phyloP scores from a whole-genome alignment of 108 stramenopile genomes.

The Cyclotella sp. region DNA sequence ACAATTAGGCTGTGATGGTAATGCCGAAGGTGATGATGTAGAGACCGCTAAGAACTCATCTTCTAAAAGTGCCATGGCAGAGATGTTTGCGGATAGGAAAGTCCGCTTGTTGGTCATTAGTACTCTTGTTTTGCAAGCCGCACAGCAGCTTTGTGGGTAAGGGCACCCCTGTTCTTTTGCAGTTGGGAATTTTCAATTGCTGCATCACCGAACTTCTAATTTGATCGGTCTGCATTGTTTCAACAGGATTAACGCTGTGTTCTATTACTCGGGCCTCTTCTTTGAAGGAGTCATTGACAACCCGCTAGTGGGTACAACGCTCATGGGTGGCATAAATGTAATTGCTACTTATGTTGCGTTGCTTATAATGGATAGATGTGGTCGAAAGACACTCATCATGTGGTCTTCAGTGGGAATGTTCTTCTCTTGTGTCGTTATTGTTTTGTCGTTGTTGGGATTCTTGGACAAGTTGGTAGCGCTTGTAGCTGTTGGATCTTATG shows the following conservation, averaged over 20 bases:
- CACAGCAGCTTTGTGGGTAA: conserved; percentile 94
- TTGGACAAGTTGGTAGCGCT: conserved; percentile 77
- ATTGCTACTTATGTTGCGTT: conserved; percentile 93
- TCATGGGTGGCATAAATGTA: conserved; percentile 94
- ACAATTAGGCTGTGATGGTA: conserved; percentile 15
- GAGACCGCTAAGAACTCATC: neutral
- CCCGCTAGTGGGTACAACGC: conserved; percentile 91
- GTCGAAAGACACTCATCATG: conserved; percentile 88
- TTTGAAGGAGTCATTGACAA: conserved; percentile 93
- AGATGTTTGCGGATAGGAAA: conserved; percentile 79
- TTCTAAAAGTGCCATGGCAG: conserved; percentile 44
- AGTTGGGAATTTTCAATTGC: too few species aligned
- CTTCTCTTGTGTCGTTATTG: conserved; percentile 69
- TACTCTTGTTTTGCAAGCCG: conserved; percentile 81
- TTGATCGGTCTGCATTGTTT: neutral
- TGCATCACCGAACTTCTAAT: neutral
- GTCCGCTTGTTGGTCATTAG: conserved; percentile 78
- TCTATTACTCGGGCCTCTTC: conserved; percentile 98
- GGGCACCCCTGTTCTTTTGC: neutral
- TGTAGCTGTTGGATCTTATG: conserved; percentile 85
- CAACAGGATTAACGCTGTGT: conserved; percentile 94
- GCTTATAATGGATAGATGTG: conserved; percentile 90
- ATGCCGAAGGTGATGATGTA: conserved; percentile 3
- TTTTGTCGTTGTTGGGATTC: conserved; percentile 64
- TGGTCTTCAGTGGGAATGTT: conserved; percentile 90